Evolutionary conservation across 495 filamentous ascomycete genomes (phyloP), one percentile per base, ranked within the genome.

Genomic region (Astrothelium macrocarpum): DNA sequence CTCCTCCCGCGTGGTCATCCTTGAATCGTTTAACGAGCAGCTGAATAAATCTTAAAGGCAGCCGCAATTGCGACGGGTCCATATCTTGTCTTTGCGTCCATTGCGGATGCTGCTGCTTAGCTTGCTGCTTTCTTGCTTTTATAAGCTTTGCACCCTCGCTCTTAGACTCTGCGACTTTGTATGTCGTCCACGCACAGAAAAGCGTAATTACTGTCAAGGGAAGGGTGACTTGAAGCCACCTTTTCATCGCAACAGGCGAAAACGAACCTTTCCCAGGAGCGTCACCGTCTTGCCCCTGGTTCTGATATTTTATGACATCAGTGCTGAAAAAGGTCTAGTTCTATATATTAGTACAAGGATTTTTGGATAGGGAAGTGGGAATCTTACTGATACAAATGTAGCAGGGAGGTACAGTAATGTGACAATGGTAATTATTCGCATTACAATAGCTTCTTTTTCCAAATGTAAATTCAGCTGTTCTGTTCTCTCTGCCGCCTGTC

Each of bases 321-420:
- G 78, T 80, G 63, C 77, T 77, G 63, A 80, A 79, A 62, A 80
- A 76, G 18, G 78, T 78, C 67, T 76, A 31, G 46, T 10, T 36
- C 56, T 59, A 23, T 61, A 66, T 39, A 49, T 49, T 20, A 49
- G 18, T 71, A 59, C 46, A 61, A 23, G n/a, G 32, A 2, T 1
- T 14, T 62, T 20, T 10, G 34, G 14, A 23, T 10, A 53, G 4
- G 59, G 31, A 18, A 11, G 0, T 18, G 4, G 20, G 39, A 53
- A 42, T 61, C 71, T 71, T 68, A 77, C 74, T 26, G 78, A 80
- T 4, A 79, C 77, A 62, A 79, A 78, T 5, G 78, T 78, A 32
- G 73, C 73, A 0, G 78, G 78, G 9, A 80, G 72, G 60, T 74
- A 80, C 1, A 80, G 45, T 2, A 80, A 66, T 0, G 75, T 79